Base-by-base conservation (phyloP, 257 asterid genomes). In the Solanum corneliomulleri region DNA sequence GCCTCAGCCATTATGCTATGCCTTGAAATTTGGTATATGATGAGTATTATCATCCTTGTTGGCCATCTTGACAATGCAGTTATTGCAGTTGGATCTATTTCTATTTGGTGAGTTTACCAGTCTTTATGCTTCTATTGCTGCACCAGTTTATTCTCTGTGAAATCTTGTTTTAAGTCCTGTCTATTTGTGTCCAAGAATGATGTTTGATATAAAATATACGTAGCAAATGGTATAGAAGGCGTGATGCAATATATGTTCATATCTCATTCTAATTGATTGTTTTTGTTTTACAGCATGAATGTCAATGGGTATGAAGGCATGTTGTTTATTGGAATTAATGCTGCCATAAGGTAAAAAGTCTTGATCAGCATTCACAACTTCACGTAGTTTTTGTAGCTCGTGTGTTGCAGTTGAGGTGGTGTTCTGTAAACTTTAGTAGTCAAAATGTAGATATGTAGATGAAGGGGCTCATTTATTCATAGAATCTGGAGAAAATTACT, bases 1-100 rank as follows among this genome's bases (percentile, higher is more conserved):
- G 99, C 98, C 7, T 95, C 99, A 20, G 98, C 99, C 33, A 89
- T 95, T 58, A 96, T 96, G 99, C 45, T 95, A 80, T 96, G 99
- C 89, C 88, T 96, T 66, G 99, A 96, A 88, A 88, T 96, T 60
- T 96, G 99, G 98, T 96, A 96, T 82, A 91, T 93, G 94, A 95
- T 93, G 98, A 93, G 97, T 84, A 94, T 95, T 42, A 92, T 91
- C 64, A 91, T 96, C 52, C 93, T 96, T 10, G 88, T 97, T 5
- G 99, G 99, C 7, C 92, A 92, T 90, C 98, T 95, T 58, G 62
- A 93, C 14, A 88, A 93, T 86, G 98, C 98, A 0, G 97, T 94
- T n/a, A 87, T 85, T 47, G 96, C 99, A 0, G 96, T 96, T 44
- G 98, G 98, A 27, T 92, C 98, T 77, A 94, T 96, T 71, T 92